A percentile compares a stretch with the other conserved stretches of the same genome.
Evolutionary conservation across 75 land plant genomes (phyloP).

Genomic region (Isoetes taiwanensis): DNA sequence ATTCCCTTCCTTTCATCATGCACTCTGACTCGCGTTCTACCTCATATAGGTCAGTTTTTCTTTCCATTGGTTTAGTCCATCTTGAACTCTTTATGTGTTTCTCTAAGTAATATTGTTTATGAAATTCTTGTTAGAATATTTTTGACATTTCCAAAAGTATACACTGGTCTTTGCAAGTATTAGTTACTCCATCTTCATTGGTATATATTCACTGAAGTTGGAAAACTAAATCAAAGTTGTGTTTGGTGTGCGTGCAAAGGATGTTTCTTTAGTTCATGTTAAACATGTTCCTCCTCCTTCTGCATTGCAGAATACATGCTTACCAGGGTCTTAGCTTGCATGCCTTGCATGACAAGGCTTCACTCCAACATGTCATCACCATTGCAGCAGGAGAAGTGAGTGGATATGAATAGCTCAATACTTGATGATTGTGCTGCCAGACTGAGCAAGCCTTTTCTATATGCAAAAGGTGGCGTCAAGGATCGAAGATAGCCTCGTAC

Average conservation of each 20-base stretch:
- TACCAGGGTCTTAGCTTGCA: constrained; percentile 44
- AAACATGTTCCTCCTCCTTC: not conserved
- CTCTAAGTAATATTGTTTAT: too few species aligned
- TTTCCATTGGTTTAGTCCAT: too few species aligned
- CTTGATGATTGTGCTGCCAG: too few species aligned
- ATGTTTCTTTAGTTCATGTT: not conserved
- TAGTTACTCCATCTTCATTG: not conserved
- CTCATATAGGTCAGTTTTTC: too few species aligned
- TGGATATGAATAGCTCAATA: too few species aligned
- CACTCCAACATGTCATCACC: constrained; percentile 69
- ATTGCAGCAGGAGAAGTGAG: constrained; percentile 75
- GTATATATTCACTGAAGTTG: not conserved
- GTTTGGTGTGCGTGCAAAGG: not conserved
- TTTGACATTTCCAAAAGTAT: too few species aligned
- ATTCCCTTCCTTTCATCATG: too few species aligned
- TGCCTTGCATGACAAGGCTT: constrained; percentile 64
- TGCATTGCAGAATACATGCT: not conserved
- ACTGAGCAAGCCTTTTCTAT: too few species aligned
- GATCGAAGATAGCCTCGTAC: constrained; percentile 84
- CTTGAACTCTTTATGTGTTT: too few species aligned
- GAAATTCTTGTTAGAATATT: too few species aligned
- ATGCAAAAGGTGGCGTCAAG: constrained; percentile 72
- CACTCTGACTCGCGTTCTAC: too few species aligned
- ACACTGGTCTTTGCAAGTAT: too few species aligned
- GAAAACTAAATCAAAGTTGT: not conserved